Evolutionary conservation across 2,329 filamentous ascomycete genomes (phyloP).

Genomic region (Magnaporthiopsis poae): DNA sequence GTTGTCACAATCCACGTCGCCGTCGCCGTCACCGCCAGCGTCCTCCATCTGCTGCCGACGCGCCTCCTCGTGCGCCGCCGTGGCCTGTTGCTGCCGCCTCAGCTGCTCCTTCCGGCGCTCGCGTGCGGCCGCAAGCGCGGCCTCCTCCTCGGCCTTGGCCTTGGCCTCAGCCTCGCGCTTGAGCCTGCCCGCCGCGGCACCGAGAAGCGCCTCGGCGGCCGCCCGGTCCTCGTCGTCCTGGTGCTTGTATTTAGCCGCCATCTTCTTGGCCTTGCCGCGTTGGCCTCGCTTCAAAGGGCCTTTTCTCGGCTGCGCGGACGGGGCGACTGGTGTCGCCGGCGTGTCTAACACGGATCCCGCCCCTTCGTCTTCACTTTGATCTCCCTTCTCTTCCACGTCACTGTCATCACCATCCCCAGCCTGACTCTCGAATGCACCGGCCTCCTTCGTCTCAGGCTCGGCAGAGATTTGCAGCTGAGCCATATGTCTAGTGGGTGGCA

Average conservation of each 20-base stretch:
- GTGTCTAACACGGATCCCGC: slow-evolving; percentile 9
- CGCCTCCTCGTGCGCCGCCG: slow-evolving; percentile 65
- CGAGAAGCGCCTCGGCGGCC: slow-evolving; percentile 77
- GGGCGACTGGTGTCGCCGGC: slow-evolving; percentile 10
- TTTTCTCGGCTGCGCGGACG: slow-evolving; percentile 33
- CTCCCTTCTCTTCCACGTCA: slow-evolving; percentile 17
- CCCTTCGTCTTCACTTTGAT: slow-evolving; percentile 24
- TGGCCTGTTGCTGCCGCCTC: slow-evolving; percentile 63
- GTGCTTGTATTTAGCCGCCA: slow-evolving; percentile 78
- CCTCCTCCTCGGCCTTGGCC: slow-evolving; percentile 59
- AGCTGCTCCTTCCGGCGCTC: slow-evolving; percentile 74
- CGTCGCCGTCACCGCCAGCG: slow-evolving; percentile 33
- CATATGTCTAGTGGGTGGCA: slow-evolving; percentile 17
- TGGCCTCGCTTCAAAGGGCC: slow-evolving; percentile 59
- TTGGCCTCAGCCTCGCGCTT: slow-evolving; percentile 59
- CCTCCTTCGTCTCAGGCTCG: slow-evolving; percentile 17
- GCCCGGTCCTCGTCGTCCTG: slow-evolving; percentile 90
- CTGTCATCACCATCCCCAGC: slow-evolving; percentile 16
- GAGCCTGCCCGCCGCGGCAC: slow-evolving; percentile 57
- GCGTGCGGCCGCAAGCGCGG: slow-evolving; percentile 59
- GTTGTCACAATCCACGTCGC: slow-evolving; percentile 51
- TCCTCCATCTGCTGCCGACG: slow-evolving; percentile 51
- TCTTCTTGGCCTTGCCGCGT: slow-evolving; percentile 74
- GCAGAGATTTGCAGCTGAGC: slow-evolving; percentile 13
- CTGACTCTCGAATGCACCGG: background rate